These are phyloP conservation scores for Candida sp. DNA, from an alignment of 1,139 yeast genomes.

Conservation along the genomic window DNA sequence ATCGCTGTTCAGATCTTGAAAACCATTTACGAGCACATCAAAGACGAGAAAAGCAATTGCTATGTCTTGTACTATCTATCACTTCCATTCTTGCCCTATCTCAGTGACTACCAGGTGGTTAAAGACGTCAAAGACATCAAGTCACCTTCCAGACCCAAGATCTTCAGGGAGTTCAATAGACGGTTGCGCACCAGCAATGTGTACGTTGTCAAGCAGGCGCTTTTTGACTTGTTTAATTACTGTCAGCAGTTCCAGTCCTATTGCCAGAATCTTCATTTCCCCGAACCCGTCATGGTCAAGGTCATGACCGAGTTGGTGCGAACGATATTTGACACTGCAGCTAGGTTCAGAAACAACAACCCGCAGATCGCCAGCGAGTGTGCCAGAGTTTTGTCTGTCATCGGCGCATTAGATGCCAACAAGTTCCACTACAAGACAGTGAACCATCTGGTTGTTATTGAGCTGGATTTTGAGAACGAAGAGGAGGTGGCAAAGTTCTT, in stretches of 20 bases:
- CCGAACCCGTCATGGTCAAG: slow-evolving; percentile 32
- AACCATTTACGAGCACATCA: slow-evolving; percentile 39
- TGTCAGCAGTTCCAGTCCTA: slow-evolving; percentile 50
- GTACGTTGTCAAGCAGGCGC: slow-evolving; percentile 78
- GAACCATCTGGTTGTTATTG: slow-evolving; percentile 49
- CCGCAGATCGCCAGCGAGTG: slow-evolving; percentile 59
- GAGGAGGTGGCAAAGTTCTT: slow-evolving; percentile 69
- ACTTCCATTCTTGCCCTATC: slow-evolving; percentile 49
- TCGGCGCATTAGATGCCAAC: slow-evolving; percentile 82
- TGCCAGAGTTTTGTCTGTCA: slow-evolving; percentile 70
- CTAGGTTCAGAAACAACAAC: slow-evolving; percentile 55
- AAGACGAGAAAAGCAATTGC: slow-evolving; percentile 31
- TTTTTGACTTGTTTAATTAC: slow-evolving; percentile 65
- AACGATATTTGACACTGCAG: slow-evolving; percentile 61
- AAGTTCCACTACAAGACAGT: slow-evolving; percentile 55
- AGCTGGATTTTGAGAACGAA: slow-evolving; percentile 65
- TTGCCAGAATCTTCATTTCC: slow-evolving; percentile 45
- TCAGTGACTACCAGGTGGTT: slow-evolving; percentile 26
- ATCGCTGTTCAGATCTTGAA: slow-evolving; percentile 51
- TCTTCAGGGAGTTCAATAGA: slow-evolving; percentile 54
- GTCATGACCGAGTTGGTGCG: slow-evolving; percentile 52
- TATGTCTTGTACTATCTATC: slow-evolving; percentile 55
- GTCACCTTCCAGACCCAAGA: slow-evolving; percentile 32
- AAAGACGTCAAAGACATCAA: slow-evolving; percentile 25
- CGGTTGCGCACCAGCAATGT: slow-evolving; percentile 71